phyloP scores from a whole-genome alignment of 257 asterid species.

The Paulownia fortunei region DNA sequence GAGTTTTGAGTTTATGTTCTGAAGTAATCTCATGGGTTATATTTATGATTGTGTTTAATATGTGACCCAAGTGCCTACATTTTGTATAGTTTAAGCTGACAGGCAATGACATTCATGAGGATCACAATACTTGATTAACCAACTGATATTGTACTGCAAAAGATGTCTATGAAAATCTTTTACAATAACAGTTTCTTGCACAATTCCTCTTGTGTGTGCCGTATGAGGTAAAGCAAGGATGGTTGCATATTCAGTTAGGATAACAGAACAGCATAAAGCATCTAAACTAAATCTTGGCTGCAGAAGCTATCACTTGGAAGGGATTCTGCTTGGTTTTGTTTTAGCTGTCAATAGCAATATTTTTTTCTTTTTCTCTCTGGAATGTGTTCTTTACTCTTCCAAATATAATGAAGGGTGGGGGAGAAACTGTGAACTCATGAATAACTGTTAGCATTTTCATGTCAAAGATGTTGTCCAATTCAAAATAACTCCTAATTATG shows the following conservation, averaged over 20 bases:
- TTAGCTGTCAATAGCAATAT: background rate
- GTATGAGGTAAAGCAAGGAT: background rate
- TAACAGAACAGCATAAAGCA: background rate
- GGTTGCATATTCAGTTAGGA: background rate
- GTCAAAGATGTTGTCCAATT: background rate
- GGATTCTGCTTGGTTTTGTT: background rate
- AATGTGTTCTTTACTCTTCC: constrained; percentile 2
- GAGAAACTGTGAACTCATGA: background rate
- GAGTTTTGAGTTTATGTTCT: background rate
- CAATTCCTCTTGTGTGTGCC: background rate
- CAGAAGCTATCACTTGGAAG: background rate
- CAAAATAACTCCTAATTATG: background rate
- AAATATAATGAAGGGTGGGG: background rate
- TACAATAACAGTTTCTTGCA: background rate
- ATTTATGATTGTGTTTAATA: background rate
- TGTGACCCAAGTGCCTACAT: background rate
- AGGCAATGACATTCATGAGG: constrained; percentile 12
- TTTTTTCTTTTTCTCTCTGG: background rate
- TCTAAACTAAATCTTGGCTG: background rate
- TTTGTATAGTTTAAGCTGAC: background rate
- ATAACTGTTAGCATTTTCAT: background rate
- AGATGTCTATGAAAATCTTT: background rate
- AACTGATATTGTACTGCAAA: background rate
- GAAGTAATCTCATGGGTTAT: background rate
- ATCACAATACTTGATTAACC: background rate